Evolutionary conservation across 1,139 yeast genomes (phyloP), one percentile per base, ranked within the genome.

Genomic region (Blastobotrys capitulatus): DNA sequence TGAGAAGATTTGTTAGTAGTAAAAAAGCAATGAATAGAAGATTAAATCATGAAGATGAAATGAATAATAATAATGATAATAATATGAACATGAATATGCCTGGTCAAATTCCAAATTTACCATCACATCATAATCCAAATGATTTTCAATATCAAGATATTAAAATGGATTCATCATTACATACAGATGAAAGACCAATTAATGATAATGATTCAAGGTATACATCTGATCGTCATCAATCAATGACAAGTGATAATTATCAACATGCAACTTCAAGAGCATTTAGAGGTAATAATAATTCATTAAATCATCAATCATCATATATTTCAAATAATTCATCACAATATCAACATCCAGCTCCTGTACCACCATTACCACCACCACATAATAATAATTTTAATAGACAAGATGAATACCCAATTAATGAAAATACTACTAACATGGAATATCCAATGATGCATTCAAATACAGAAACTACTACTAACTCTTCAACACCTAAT

Each of bases 1-100:
- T 77, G 71, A 70, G 83, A 56, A 70, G 85, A 54, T 71, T 78
- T 0, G 71, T 75, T 15, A 70, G 77, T 2, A 73, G 81, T 2
- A 71, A 78, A 57, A 70, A 70, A 50, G 73, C 73, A 8, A 62
- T 65, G 63, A 61, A 64, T 39, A 51, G 58, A 36, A 60, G 64
- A 36, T 56, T 58, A 37, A 63, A 62, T 25, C 55, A 55, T 9
- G 27, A n/a, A 9, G 42, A 39, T 32, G 42, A 18, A 10, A 9
- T 8, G 8, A 26, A 37, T 31, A 41, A 27, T n/a, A 37, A 15
- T 15, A 51, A 12, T 10, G 9, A 10, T 13, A 22, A 22, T 22
- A n/a, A n/a, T n/a, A n/a, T n/a, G n/a, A n/a, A n/a, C n/a, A 22
- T 22, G 25, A 22, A 5, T 22, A 25, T 29, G 32, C 32, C 32